Conservation (phyloP, 805 yeast genomes). For the Lipomyces anomalus region DNA sequence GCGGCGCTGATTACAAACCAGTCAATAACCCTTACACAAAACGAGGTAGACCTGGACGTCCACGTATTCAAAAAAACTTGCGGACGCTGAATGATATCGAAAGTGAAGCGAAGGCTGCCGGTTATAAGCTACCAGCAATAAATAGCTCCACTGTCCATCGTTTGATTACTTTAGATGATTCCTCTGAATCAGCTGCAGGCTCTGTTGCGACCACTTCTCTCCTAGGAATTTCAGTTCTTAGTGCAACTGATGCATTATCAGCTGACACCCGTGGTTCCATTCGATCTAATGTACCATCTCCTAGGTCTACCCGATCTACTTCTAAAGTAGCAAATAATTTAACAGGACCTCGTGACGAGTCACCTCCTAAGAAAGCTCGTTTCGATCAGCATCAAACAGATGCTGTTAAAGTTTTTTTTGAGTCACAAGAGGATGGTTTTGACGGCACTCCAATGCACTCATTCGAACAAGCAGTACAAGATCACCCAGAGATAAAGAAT, state of each 20-base stretch:
- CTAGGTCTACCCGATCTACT: neutral
- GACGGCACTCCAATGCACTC: too few relatives aligned
- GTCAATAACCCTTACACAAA: too few relatives aligned
- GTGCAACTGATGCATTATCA: neutral
- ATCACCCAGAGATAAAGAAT: neutral
- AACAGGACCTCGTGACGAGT: neutral
- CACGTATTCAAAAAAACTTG: neutral
- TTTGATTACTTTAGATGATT: too few relatives aligned
- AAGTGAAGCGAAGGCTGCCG: neutral
- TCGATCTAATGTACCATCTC: neutral
- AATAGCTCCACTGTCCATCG: neutral
- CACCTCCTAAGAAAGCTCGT: neutral
- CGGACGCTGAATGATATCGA: neutral
- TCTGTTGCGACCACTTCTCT: too few relatives aligned
- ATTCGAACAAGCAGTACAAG: neutral
- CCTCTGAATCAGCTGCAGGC: too few relatives aligned
- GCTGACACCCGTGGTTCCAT: neutral
- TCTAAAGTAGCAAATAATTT: neutral
- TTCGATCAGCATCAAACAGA: neutral
- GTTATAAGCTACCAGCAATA: neutral
- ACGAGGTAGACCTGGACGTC: neutral
- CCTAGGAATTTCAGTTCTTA: too few relatives aligned
- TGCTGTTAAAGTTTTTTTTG: neutral
- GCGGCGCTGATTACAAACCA: too few relatives aligned
- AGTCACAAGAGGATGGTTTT: neutral